A percentile compares a stretch with the other conserved stretches of the same genome.
Evolutionary conservation across 2,329 filamentous ascomycete species (phyloP).

Genomic region (Trichophyton mentagrophytes): DNA sequence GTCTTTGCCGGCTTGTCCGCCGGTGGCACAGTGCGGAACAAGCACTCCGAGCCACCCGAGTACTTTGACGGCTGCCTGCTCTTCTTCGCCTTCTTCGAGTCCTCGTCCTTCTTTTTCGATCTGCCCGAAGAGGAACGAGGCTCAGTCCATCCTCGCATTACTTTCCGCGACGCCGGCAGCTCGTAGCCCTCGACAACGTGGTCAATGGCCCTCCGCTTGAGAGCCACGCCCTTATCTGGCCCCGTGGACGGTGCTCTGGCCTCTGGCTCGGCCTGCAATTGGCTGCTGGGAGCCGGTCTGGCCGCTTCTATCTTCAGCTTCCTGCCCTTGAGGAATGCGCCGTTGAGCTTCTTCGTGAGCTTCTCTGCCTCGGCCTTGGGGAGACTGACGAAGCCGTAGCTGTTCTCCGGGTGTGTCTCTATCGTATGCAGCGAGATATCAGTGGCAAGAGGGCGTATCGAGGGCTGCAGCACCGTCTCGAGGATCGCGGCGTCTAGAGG

Average conservation of each 20-base stretch:
- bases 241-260: conserved; percentile 28
- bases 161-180: conserved; percentile 58
- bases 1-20: conserved; percentile 34
- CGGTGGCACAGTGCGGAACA: conserved; percentile 72
- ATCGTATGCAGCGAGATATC: conserved; percentile 81
- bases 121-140: conserved; percentile 30
- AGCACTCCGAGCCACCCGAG: conserved; percentile 64
- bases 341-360: conserved; percentile 80
- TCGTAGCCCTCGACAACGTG: conserved; percentile 54
- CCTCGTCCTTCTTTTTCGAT: conserved; percentile 41
- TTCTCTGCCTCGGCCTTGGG: conserved; percentile 75
- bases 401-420: conserved; percentile 77
- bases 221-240: conserved; percentile 28
- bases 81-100: conserved; percentile 44
- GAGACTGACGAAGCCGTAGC: conserved; percentile 81
- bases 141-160: conserved; percentile 85
- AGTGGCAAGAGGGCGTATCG: conserved; percentile 52
- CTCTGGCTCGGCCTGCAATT: conserved; percentile 12
- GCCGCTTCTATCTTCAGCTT: conserved; percentile 81
- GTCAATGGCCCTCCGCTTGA: conserved; percentile 40
- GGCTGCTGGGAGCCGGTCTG: conserved; percentile 23
- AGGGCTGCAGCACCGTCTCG: conserved; percentile 55
- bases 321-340: conserved; percentile 65
- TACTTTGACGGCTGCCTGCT: conserved; percentile 58
- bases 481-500: conserved; percentile 68